Base-by-base conservation (phyloP, 495 filamentous ascomycete species). In the Letharia columbiana region DNA sequence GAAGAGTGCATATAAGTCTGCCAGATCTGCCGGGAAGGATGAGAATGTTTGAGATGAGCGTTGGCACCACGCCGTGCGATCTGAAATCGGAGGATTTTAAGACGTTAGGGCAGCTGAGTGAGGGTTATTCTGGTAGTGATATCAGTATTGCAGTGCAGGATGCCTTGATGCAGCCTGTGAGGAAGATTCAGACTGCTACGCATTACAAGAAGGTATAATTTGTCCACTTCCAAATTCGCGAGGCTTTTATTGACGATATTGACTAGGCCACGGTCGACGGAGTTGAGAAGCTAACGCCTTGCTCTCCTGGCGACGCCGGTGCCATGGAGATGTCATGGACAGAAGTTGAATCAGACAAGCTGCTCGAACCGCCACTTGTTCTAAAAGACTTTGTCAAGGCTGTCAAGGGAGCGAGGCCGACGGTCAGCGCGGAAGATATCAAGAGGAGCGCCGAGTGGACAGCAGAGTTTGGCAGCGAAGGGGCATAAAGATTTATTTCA, bases 81-180 rank as follows among this genome's bases (percentile, higher is more conserved):
- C 82, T 98, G 65, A 87, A 84, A 41, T 78, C 80, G 40, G 82
- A 84, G 10, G 95, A 99, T 75, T 97, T 85, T 72, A 85, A 84
- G 68, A 85, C 84, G 64, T 78, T 98, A 67, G 93, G 86, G 3
- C 82, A 89, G 68, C 78, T 92, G 73, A 89, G 90, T 45, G 94
- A 97, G 67, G 92, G 92, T 12, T 99, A 96, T 73, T 96, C 92
- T 0, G 94, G 94, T 15, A 92, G 88, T 64, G 94, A 99, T 85
- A 96, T 99, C 73, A 88, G 83, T 73, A 98, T 98, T 72, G 92
- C 90, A 8, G 94, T 98, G 35, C 94, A 99, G 74, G 92, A 97
- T 77, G 94, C 94, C 15, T 79, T 98, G 28, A 99, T 99, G 94
- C 91, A 98, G 73, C 95, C 94, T 1, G 90, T 99, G 64, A 82